Evolutionary conservation across 495 filamentous ascomycete genomes (phyloP).

Genomic region (Aspergillus bridgeri): DNA sequence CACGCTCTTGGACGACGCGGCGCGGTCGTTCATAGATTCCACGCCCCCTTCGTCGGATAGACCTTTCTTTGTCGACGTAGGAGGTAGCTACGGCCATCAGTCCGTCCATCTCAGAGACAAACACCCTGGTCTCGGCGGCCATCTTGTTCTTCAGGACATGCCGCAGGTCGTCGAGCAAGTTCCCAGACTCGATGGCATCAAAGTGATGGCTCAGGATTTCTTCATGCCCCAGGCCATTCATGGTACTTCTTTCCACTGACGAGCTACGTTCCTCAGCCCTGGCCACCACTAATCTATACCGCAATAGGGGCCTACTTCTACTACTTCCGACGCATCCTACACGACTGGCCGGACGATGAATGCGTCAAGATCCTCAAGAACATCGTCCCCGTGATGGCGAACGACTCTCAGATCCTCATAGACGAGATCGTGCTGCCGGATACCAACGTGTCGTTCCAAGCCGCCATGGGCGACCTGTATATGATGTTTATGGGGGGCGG

Average conservation of each 20-base stretch:
- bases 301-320: conserved; percentile 37
- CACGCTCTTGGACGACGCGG: conserved; percentile 14
- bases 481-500: conserved; percentile 37
- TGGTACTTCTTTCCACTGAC: too few species aligned
- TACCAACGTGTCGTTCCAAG: conserved; percentile 26
- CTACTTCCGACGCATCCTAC: conserved; percentile 40
- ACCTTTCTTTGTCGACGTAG: conserved; percentile 50
- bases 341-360: conserved; percentile 35
- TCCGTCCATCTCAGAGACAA: conserved; percentile 40
- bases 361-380: conserved; percentile 33
- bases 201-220: conserved; percentile 47
- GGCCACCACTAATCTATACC: not conserved
- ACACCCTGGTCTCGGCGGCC: conserved; percentile 37
- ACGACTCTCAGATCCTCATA: conserved; percentile 37
- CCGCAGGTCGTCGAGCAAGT: conserved; percentile 37
- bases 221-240: conserved; percentile 46
- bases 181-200: conserved; percentile 40
- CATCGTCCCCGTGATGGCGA: conserved; percentile 27
- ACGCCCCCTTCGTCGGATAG: conserved; percentile 1
- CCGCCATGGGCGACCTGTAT: conserved; percentile 30
- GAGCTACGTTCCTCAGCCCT: too few species aligned
- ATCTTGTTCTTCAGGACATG: conserved; percentile 54
- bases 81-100: conserved; percentile 54
- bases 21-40: not conserved
- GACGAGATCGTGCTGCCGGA: conserved; percentile 40